Evolutionary conservation across 176 grass and related monocot species (phyloP).

Genomic region (Otatea glauca): DNA sequence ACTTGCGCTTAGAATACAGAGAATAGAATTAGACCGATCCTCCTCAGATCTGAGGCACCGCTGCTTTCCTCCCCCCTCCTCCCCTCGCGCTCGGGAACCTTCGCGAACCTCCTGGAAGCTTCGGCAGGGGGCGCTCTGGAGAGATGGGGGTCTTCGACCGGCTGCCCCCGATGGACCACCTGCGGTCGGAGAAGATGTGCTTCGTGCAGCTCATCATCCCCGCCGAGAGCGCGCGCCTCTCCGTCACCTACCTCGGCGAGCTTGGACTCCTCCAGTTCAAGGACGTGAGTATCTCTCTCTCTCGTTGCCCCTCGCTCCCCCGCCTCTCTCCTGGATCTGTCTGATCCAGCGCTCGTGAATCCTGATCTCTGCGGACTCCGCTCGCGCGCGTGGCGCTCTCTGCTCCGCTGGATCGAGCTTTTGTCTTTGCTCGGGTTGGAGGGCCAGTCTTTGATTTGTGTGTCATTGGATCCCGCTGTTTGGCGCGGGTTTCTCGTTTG

Average conservation of each 20-base stretch:
- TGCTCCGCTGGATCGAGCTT: constrained; percentile 45
- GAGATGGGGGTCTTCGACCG: constrained; percentile 84
- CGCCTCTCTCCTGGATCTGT: background rate
- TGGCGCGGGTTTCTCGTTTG: constrained; percentile 21
- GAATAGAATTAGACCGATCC: constrained; percentile 37
- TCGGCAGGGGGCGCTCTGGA: constrained; percentile 26
- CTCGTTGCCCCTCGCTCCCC: constrained; percentile 6
- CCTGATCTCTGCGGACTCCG: constrained; percentile 22
- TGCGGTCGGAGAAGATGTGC: constrained; percentile 98
- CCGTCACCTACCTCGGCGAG: constrained; percentile 96
- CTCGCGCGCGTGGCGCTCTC: background rate
- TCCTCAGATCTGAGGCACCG: constrained; percentile 61
- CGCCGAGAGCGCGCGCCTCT: constrained; percentile 78
- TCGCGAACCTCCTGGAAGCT: constrained; percentile 51
- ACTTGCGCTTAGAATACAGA: constrained; percentile 38
- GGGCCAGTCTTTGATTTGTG: constrained; percentile 6
- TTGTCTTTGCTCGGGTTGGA: background rate
- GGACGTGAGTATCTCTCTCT: constrained; percentile 70
- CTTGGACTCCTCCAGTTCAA: constrained; percentile 97
- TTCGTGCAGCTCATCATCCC: constrained; percentile 98
- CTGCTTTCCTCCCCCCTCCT: background rate
- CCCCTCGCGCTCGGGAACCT: background rate
- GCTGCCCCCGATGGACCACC: constrained; percentile 89
- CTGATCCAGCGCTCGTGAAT: constrained; percentile 32
- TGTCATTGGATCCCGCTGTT: constrained; percentile 36